These are phyloP conservation scores for Aspergillus kassunensis DNA, from an alignment of 495 filamentous ascomycete species.

Conservation along the genomic window DNA sequence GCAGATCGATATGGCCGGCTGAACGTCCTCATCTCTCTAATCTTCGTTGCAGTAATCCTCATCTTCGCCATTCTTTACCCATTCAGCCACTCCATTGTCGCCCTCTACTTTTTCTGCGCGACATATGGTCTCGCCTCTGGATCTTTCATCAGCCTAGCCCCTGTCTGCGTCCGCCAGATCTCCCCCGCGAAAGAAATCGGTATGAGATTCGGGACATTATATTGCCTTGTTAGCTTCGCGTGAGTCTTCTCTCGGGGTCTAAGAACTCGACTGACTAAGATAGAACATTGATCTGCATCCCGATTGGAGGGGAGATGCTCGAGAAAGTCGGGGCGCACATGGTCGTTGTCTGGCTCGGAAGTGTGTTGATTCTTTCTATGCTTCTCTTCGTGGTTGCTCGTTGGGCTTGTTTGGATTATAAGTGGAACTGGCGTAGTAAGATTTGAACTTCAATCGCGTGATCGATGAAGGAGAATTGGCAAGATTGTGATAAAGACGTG, in stretches of 20 bases:
- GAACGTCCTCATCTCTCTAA: slow-evolving; percentile 47
- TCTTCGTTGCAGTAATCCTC: slow-evolving; percentile 43
- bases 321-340: slow-evolving; percentile 33
- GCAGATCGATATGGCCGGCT: slow-evolving; percentile 69
- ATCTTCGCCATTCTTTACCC: slow-evolving; percentile 58
- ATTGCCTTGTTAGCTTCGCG: slow-evolving; percentile 62
- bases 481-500: not conserved
- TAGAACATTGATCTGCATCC: slow-evolving; percentile 39
- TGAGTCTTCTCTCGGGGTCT: slow-evolving; percentile 15
- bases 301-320: slow-evolving; percentile 40
- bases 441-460: slow-evolving; percentile 14
- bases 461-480: not conserved
- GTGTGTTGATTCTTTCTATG: slow-evolving; percentile 30
- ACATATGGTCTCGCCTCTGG: slow-evolving; percentile 61
- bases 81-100: slow-evolving; percentile 43
- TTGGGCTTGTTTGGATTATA: slow-evolving; percentile 48
- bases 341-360: slow-evolving; percentile 38
- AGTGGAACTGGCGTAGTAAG: slow-evolving; percentile 41
- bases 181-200: slow-evolving; percentile 62
- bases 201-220: slow-evolving; percentile 62
- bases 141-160: slow-evolving; percentile 57
- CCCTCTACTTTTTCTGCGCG: slow-evolving; percentile 54
- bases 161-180: slow-evolving; percentile 59
- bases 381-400: slow-evolving; percentile 41
- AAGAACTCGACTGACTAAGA: not conserved